Evolutionary conservation across 2,329 filamentous ascomycete genomes (phyloP), one percentile per base, ranked within the genome.

Genomic region (Lojkania enalia): DNA sequence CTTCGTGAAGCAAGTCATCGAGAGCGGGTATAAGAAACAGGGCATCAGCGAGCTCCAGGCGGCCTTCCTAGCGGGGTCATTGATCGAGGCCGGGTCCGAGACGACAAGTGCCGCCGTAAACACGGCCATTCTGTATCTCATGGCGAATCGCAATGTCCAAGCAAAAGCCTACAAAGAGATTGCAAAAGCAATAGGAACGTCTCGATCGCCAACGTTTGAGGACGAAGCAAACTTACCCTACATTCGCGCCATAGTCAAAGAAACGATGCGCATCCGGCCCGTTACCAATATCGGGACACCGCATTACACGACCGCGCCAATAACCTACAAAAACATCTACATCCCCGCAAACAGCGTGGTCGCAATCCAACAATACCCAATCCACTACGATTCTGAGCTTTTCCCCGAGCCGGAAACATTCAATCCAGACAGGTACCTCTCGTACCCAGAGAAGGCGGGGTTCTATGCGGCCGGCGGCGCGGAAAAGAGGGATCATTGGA

Each of bases 221-320:
- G 78, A 82, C 52, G 69, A 77, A 14, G 57, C 65, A 0, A 55
- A 58, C 1, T 60, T 83, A 23, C 58, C 58, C 3, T 72, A 70
- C 38, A 58, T 72, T 18, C 54, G 63, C 18, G 63, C 64, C 39
- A 63, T 69, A 9, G 57, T 69, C 15, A 69, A 70, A 0, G 72
- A 75, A 12, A 76, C 79, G 15, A 72, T 82, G 21, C 71, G 71
- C 1, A 57, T 68, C 30, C 53, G 61, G 4, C 65, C 66, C 1
- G 61, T 66, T 2, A 61, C 63, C 4, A 65, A 61, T n/a, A 64
- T 69, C 11, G 63, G 61, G 6, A 59, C 65, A 1, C 66, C 67
- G 1, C 69, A 71, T 43, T 63, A 57, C 19, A 61, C 60, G 3
- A 67, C 57, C 15, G 60, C 70, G 39, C 58, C 73, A 48, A 48